phyloP scores from a whole-genome alignment of 2,329 filamentous ascomycete species.

The Karstenula rhodostoma region DNA sequence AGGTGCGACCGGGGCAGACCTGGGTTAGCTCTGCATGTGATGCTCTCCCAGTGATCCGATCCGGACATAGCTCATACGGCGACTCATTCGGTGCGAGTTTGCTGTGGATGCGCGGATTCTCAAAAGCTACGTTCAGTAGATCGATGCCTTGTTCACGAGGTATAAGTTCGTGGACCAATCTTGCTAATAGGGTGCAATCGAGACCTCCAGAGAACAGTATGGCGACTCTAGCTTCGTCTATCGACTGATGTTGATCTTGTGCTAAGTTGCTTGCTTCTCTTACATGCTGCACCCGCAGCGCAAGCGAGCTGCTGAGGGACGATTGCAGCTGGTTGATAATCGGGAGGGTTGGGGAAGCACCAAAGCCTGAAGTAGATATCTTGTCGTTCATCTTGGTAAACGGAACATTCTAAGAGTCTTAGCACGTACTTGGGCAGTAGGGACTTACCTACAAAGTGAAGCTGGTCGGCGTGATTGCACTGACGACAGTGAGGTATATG shows the following conservation, averaged over 20 bases:
- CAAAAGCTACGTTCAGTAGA: conserved; percentile 93
- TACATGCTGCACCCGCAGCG: conserved; percentile 58
- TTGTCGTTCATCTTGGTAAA: conserved; percentile 57
- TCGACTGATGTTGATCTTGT: neutral
- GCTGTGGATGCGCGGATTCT: conserved; percentile 77
- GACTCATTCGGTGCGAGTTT: conserved; percentile 38
- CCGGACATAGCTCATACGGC: conserved; percentile 84
- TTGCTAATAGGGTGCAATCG: conserved; percentile 88
- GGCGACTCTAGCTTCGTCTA: conserved; percentile 65
- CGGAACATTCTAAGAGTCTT: conserved; percentile 47
- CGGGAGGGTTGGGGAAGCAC: conserved; percentile 49
- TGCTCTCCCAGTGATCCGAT: conserved; percentile 83
- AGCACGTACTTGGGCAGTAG: conserved; percentile 22
- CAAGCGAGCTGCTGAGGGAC: conserved; percentile 68
- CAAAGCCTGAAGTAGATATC: conserved; percentile 27
- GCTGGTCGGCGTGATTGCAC: conserved; percentile 14
- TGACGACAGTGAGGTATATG: conserved; percentile 37
- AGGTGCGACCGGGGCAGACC: conserved; percentile 74
- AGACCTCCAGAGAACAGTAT: conserved; percentile 93
- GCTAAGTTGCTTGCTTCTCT: conserved; percentile 29
- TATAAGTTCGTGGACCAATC: conserved; percentile 79
- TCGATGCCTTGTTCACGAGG: conserved; percentile 76
- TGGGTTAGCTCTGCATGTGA: conserved; percentile 77
- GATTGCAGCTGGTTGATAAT: conserved; percentile 63
- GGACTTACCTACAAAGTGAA: conserved; percentile 47